Evolutionary conservation across 148 eudicot species (phyloP).

Genomic region (Talinum fruticosum): DNA sequence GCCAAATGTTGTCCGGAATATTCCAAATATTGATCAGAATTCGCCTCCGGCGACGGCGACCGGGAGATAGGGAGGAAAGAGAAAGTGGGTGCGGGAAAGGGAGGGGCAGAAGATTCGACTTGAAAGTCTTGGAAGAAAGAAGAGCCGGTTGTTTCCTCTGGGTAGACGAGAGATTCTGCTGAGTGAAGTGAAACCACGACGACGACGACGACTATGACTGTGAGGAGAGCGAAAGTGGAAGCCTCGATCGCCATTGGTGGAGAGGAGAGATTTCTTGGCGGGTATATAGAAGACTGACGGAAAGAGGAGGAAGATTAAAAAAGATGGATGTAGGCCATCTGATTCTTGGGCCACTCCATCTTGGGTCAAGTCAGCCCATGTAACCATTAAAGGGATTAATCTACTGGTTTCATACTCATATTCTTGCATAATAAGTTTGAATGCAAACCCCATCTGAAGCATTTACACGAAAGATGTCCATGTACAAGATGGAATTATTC

Average conservation of each 20-base stretch:
- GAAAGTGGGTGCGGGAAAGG: background rate
- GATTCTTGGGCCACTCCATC: too few species aligned
- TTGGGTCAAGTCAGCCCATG: too few species aligned
- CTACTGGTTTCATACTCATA: too few species aligned
- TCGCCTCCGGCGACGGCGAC: background rate
- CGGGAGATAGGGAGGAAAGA: constrained; percentile 16
- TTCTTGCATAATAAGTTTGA: too few species aligned
- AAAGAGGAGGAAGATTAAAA: background rate
- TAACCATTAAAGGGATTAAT: too few species aligned
- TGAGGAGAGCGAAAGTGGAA: constrained; percentile 30
- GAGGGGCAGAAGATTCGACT: constrained; percentile 8
- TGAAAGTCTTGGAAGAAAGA: constrained; percentile 29
- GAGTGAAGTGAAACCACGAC: background rate
- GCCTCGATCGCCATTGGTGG: constrained; percentile 35
- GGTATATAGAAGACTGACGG: constrained; percentile 9
- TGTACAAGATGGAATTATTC: too few species aligned
- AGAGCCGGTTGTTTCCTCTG: constrained; percentile 26
- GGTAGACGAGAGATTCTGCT: constrained; percentile 25
- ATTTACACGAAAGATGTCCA: too few species aligned
- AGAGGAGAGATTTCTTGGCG: constrained; percentile 29
- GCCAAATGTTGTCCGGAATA: constrained; percentile 15
- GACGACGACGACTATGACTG: constrained; percentile 13
- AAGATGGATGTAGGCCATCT: background rate
- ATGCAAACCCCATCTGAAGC: too few species aligned
- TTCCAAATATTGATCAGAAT: background rate